Percentiles rank a stretch among this genome's conserved stretches.
Evolutionary conservation across 2,329 filamentous ascomycete species (phyloP).

Genomic region (Fusarium sp.): DNA sequence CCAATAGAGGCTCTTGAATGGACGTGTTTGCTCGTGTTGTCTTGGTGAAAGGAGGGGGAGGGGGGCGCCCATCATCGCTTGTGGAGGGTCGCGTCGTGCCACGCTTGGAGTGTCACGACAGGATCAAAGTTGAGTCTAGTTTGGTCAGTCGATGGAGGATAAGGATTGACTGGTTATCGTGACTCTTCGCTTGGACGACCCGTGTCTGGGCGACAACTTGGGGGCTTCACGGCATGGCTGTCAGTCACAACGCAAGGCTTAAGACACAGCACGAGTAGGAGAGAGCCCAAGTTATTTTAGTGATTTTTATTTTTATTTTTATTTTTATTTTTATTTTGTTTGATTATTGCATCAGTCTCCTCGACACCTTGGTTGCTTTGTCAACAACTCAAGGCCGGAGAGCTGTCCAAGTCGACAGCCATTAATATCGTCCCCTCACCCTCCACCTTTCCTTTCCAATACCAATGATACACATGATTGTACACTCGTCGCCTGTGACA

Average conservation of each 20-base stretch:
- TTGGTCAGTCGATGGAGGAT: not conserved
- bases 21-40: slow-evolving; percentile 13
- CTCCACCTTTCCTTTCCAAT: slow-evolving; percentile 20
- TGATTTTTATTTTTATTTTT: slow-evolving; percentile 33
- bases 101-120: slow-evolving; percentile 19
- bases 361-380: slow-evolving; percentile 30
- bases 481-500: slow-evolving; percentile 40
- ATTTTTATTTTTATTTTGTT: slow-evolving; percentile 28
- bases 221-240: slow-evolving; percentile 24
- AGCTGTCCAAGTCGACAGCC: slow-evolving; percentile 42
- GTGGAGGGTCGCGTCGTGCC: slow-evolving; percentile 36
- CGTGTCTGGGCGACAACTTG: slow-evolving; percentile 23
- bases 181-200: slow-evolving; percentile 29
- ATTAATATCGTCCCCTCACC: slow-evolving; percentile 38
- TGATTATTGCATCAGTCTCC: slow-evolving; percentile 21
- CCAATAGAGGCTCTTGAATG: not conserved
- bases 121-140: not conserved
- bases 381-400: slow-evolving; percentile 38
- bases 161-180: slow-evolving; percentile 12
- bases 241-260: not conserved
- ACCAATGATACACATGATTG: slow-evolving; percentile 37
- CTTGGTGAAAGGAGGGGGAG: slow-evolving; percentile 1
- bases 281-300: slow-evolving; percentile 12
- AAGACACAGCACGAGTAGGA: not conserved
- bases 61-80: not conserved